Conservation (phyloP, 306 rosid species). For the Spatholobus suberectus region DNA sequence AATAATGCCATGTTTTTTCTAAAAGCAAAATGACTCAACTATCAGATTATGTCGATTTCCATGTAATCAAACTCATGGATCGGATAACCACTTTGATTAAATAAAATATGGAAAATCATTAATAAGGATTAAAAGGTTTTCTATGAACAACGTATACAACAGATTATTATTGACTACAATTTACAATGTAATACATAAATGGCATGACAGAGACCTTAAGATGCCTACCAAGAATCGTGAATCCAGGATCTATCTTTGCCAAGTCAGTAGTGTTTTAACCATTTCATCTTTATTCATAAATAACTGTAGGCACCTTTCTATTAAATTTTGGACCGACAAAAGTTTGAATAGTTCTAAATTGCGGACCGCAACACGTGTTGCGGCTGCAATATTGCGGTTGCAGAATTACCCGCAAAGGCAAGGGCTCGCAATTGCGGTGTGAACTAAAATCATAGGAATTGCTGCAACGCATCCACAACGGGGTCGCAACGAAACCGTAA, state of each 20-base stretch:
- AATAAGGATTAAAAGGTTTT: not conserved
- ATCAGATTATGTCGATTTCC: constrained; percentile 18
- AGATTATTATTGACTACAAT: not conserved
- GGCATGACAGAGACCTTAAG: constrained; percentile 19
- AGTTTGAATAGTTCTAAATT: no score
- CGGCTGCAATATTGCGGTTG: no score
- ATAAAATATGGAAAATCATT: not conserved
- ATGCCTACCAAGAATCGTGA: constrained; percentile 81
- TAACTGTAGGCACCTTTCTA: constrained; percentile 87
- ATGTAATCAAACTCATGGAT: constrained; percentile 6
- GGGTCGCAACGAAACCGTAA: no score
- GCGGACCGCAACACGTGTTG: no score
- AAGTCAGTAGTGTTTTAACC: constrained; percentile 87
- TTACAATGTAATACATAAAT: constrained; percentile 22
- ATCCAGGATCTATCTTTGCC: constrained; percentile 96
- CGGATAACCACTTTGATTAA: not conserved
- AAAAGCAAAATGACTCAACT: not conserved
- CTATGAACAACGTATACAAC: not conserved
- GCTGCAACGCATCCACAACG: no score
- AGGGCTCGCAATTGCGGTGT: no score
- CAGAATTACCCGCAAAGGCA: no score
- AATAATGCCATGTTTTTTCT: not conserved
- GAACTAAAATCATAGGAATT: no score
- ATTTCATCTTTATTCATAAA: constrained; percentile 95
- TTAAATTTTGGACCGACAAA: constrained; percentile 89